These are phyloP conservation scores for Articulospora tetracladia DNA, from an alignment of 495 filamentous ascomycete genomes.

Conservation along the genomic window DNA sequence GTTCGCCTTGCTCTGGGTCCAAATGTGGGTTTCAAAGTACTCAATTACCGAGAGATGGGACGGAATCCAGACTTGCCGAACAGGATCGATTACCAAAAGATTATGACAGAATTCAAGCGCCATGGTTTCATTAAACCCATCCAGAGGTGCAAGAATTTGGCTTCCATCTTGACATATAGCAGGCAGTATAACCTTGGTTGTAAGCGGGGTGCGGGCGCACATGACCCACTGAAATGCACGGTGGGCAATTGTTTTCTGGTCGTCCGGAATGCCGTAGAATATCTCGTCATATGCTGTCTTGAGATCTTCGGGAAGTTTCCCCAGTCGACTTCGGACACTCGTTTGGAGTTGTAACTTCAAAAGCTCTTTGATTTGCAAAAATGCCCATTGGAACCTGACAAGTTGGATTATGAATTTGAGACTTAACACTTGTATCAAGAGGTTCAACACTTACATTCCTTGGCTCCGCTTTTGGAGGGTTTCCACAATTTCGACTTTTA, in stretches of 20 bases:
- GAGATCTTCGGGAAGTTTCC: slow-evolving; percentile 31
- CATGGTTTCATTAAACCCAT: slow-evolving; percentile 8
- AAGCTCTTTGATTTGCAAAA: slow-evolving; percentile 32
- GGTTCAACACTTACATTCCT: slow-evolving; percentile 10
- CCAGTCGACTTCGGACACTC: slow-evolving; percentile 27
- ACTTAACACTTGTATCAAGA: neutral
- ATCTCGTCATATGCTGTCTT: slow-evolving; percentile 34
- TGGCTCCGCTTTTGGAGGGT: slow-evolving; percentile 8
- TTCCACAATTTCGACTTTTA: slow-evolving; percentile 24
- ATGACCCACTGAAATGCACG: slow-evolving; percentile 36
- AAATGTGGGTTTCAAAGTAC: slow-evolving; percentile 18
- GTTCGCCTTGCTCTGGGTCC: slow-evolving; percentile 11
- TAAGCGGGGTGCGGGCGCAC: slow-evolving; percentile 26
- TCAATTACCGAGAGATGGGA: slow-evolving; percentile 25
- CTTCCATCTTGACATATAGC: slow-evolving; percentile 7
- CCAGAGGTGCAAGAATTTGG: neutral
- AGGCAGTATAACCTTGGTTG: slow-evolving; percentile 7
- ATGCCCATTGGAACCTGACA: slow-evolving; percentile 35
- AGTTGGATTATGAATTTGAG: neutral
- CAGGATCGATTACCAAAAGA: slow-evolving; percentile 16
- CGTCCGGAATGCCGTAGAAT: slow-evolving; percentile 23
- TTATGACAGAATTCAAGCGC: slow-evolving; percentile 16
- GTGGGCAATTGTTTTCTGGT: slow-evolving; percentile 24
- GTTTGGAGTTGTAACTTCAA: slow-evolving; percentile 14
- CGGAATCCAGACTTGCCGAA: slow-evolving; percentile 15